Conservation (phyloP, 2,329 filamentous ascomycete species). For the Pestalotiopsis sp. region DNA sequence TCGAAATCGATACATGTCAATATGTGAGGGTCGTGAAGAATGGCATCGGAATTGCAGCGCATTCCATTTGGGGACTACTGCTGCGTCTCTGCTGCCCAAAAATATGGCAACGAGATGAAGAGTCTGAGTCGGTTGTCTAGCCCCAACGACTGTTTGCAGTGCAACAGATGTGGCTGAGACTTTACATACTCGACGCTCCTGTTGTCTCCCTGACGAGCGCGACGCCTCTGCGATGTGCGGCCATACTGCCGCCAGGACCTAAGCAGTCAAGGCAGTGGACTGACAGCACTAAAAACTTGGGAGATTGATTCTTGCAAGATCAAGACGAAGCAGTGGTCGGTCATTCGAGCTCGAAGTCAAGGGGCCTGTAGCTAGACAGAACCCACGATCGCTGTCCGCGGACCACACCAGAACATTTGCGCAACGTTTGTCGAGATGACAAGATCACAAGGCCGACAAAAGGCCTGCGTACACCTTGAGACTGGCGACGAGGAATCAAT, state of each 20-base stretch:
- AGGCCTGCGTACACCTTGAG: not conserved
- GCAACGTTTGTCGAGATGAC: not conserved
- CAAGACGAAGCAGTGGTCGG: too few relatives aligned
- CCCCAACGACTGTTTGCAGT: not conserved
- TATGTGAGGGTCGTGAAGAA: slow-evolving; percentile 19
- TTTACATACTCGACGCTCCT: slow-evolving; percentile 10
- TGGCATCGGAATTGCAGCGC: slow-evolving; percentile 26
- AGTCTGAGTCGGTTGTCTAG: not conserved
- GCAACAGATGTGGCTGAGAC: slow-evolving; percentile 20
- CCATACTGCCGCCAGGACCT: not conserved
- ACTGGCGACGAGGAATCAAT: not conserved
- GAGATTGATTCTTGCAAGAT: not conserved
- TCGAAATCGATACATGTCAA: slow-evolving; percentile 8
- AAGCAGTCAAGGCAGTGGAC: not conserved
- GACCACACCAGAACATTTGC: not conserved
- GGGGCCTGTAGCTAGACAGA: too few relatives aligned
- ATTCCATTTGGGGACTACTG: slow-evolving; percentile 23
- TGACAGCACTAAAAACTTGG: not conserved
- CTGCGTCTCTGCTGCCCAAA: not conserved
- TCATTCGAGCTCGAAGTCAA: too few relatives aligned
- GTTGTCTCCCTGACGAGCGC: not conserved
- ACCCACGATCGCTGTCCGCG: not conserved
- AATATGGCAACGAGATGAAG: slow-evolving; percentile 9
- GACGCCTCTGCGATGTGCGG: not conserved
- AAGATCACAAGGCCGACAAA: not conserved